Evolutionary conservation across 345 rosid genomes (phyloP).

Genomic region (Reutealis trisperma): DNA sequence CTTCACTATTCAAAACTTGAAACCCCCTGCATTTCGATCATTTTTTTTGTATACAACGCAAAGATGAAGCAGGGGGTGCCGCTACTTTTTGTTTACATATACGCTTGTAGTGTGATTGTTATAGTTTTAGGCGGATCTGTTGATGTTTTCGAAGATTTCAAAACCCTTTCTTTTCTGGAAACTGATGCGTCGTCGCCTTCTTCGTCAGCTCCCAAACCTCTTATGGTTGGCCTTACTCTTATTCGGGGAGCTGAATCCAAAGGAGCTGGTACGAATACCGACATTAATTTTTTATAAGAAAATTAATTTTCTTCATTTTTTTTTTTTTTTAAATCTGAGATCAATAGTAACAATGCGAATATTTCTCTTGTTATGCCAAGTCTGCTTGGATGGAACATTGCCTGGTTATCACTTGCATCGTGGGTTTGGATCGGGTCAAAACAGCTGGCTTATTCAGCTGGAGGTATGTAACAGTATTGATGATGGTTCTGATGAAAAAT

Average conservation of each 20-base stretch:
- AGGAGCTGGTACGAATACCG: conserved; percentile 67
- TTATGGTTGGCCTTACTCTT: conserved; percentile 72
- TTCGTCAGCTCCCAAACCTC: conserved; percentile 34
- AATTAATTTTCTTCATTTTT: too few species aligned
- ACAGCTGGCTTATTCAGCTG: conserved; percentile 37
- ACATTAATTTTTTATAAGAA: too few species aligned
- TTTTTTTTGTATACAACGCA: too few species aligned
- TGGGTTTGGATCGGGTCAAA: conserved; percentile 28
- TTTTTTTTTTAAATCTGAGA: too few species aligned
- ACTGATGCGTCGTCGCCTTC: conserved; percentile 20
- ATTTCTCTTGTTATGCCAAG: conserved; percentile 10
- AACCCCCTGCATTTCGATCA: background rate
- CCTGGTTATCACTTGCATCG: conserved; percentile 39
- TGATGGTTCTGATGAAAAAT: background rate
- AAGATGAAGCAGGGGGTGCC: conserved; percentile 7
- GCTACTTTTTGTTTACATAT: background rate
- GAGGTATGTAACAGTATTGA: conserved; percentile 21
- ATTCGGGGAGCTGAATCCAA: conserved; percentile 76
- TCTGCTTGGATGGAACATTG: conserved; percentile 36
- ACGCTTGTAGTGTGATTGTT: conserved; percentile 22
- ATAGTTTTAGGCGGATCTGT: conserved; percentile 45
- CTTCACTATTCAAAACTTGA: background rate
- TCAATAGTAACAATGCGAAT: too few species aligned
- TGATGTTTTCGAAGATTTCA: conserved; percentile 30
- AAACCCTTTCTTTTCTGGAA: conserved; percentile 35